Conservation (phyloP, 352 stramenopile species). For the Globisporangium megalacanthum region DNA sequence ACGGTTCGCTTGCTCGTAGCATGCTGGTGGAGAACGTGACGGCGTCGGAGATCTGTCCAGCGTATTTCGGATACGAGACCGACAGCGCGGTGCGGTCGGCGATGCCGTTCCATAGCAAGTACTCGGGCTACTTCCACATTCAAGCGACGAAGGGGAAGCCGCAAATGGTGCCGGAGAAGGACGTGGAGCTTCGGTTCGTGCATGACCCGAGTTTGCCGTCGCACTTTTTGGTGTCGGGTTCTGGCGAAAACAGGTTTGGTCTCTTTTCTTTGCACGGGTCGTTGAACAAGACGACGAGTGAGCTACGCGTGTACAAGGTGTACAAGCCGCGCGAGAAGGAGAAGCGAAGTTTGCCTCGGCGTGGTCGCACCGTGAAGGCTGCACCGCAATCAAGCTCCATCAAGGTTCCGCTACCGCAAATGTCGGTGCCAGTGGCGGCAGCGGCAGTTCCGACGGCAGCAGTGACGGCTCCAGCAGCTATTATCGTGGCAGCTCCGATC, state of each 20-base stretch:
- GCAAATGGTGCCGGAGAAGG: conserved; percentile 73
- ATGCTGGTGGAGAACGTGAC: conserved; percentile 34
- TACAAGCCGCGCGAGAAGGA: conserved; percentile 82
- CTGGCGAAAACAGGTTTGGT: conserved; percentile 79
- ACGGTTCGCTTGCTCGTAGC: conserved; percentile 45
- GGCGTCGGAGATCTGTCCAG: conserved; percentile 36
- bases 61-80: conserved; percentile 66
- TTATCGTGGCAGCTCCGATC: conserved; percentile 7
- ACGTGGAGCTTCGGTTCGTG: conserved; percentile 78
- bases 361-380: conserved; percentile 16
- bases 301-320: conserved; percentile 81
- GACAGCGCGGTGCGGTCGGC: conserved; percentile 48
- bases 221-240: conserved; percentile 64
- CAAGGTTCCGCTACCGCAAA: conserved; percentile 11
- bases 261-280: conserved; percentile 66
- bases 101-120: conserved; percentile 79
- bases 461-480: conserved; percentile 4
- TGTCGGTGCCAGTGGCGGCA: not conserved
- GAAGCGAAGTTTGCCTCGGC: conserved; percentile 65
- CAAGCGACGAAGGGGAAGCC: conserved; percentile 79
- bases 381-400: conserved; percentile 7
- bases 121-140: conserved; percentile 85
- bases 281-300: conserved; percentile 69
- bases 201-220: conserved; percentile 60
- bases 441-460: not conserved